A percentile compares a stretch with the other conserved stretches of the same genome.
phyloP scores from a whole-genome alignment of 2,329 filamentous ascomycete genomes.

The Aspergillus thermomutatus region DNA sequence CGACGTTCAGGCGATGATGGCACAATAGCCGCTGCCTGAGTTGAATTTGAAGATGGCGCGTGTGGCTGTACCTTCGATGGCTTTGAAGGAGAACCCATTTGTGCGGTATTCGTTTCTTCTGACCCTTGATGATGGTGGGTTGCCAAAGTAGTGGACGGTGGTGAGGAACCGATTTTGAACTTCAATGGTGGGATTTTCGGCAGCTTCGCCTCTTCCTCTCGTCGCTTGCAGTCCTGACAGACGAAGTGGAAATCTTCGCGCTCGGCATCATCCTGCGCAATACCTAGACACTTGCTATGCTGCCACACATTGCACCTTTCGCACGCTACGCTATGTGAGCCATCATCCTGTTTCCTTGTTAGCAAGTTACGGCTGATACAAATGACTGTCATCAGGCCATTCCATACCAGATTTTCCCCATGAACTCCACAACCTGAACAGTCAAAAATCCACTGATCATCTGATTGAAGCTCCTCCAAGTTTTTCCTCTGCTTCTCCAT shows the following conservation, averaged over 20 bases:
- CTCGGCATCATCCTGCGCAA: constrained; percentile 75
- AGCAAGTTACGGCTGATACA: constrained; percentile 12
- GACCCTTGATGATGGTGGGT: constrained; percentile 15
- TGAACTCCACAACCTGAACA: constrained; percentile 83
- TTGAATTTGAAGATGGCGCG: constrained; percentile 10
- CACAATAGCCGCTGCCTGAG: constrained; percentile 13
- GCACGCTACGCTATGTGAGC: constrained; percentile 88
- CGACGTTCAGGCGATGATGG: constrained; percentile 31
- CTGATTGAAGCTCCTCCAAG: constrained; percentile 67
- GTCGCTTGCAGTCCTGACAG: constrained; percentile 72
- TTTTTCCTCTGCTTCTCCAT: constrained; percentile 77
- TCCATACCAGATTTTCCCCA: constrained; percentile 68
- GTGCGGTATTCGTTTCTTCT: constrained; percentile 21
- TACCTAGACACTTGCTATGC: constrained; percentile 86
- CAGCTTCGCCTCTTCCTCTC: constrained; percentile 59
- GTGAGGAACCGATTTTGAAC: constrained; percentile 52
- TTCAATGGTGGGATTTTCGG: constrained; percentile 63
- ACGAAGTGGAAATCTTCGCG: constrained; percentile 83
- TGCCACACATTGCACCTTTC: constrained; percentile 96
- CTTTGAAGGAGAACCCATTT: constrained; percentile 20
- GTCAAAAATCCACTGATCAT: constrained; percentile 91
- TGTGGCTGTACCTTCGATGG: constrained; percentile 13
- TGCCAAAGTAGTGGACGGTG: constrained; percentile 26
- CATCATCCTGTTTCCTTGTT: constrained; percentile 64
- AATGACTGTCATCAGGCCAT: not conserved